Conservation (phyloP, 2,329 filamentous ascomycete species). For the Penicillium sp. region DNA sequence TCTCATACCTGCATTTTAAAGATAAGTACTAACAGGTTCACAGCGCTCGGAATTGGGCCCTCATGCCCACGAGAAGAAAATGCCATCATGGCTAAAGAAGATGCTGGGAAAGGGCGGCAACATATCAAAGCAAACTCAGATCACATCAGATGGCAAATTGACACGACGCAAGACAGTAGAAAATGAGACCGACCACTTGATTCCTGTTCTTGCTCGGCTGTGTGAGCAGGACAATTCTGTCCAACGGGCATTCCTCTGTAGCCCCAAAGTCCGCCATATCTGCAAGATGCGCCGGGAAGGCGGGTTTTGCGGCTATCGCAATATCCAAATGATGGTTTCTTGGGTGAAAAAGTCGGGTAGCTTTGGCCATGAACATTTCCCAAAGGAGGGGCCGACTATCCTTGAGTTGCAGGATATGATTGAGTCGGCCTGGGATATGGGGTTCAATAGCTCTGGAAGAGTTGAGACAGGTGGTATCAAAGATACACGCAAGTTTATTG, state of each 20-base stretch:
- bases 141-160: constrained; percentile 44
- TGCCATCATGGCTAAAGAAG: constrained; percentile 66
- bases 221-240: constrained; percentile 64
- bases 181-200: constrained; percentile 53
- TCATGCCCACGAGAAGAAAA: constrained; percentile 68
- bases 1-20: background rate
- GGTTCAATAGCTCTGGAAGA: constrained; percentile 71
- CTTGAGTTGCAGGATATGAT: constrained; percentile 82
- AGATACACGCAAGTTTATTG: constrained; percentile 92
- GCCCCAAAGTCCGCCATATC: constrained; percentile 71
- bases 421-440: constrained; percentile 81
- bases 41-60: constrained; percentile 64
- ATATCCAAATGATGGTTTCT: constrained; percentile 87
- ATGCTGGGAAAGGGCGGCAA: constrained; percentile 61
- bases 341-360: constrained; percentile 64
- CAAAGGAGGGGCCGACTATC: constrained; percentile 65
- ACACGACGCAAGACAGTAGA: constrained; percentile 42
- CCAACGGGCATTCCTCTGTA: constrained; percentile 73
- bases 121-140: constrained; percentile 52
- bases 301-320: constrained; percentile 91
- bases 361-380: constrained; percentile 60
- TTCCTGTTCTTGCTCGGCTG: constrained; percentile 61
- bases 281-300: constrained; percentile 80
- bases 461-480: constrained; percentile 81
- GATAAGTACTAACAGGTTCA: constrained; percentile 14